phyloP scores from a whole-genome alignment of 345 rosid genomes.

The Kernera saxatilis region DNA sequence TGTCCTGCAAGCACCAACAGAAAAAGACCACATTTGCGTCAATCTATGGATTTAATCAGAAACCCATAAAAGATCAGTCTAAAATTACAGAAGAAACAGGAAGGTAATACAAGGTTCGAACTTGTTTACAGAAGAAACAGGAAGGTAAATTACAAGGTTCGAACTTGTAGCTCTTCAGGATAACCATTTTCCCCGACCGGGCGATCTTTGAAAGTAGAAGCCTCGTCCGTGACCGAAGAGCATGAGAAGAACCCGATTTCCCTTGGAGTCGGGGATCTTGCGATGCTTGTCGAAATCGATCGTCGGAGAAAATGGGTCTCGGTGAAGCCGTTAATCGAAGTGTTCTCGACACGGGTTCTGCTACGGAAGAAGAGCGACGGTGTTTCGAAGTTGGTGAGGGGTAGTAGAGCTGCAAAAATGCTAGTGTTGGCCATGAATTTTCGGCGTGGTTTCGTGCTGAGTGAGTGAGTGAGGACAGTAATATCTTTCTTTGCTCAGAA shows the following conservation, averaged over 20 bases:
- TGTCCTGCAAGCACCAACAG: slow-evolving; percentile 34
- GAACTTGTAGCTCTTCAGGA: slow-evolving; percentile 30
- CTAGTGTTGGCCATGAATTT: slow-evolving; percentile 23
- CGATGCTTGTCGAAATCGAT: background rate
- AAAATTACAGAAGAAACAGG: background rate
- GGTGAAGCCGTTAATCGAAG: slow-evolving; percentile 5
- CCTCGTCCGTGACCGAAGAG: slow-evolving; percentile 28
- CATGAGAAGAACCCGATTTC: slow-evolving; percentile 13
- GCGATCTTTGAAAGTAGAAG: slow-evolving; percentile 14
- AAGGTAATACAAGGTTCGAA: slow-evolving; percentile 58
- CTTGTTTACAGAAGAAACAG: slow-evolving; percentile 4
- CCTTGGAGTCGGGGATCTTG: slow-evolving; percentile 9
- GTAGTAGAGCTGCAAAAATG: slow-evolving; percentile 14
- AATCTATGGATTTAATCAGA: background rate
- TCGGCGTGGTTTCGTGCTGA: background rate
- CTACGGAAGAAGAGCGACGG: background rate
- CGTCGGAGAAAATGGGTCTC: slow-evolving; percentile 19
- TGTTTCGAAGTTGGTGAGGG: background rate
- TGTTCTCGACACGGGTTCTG: slow-evolving; percentile 14
- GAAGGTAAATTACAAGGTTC: slow-evolving; percentile 39
- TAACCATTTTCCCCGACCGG: background rate
- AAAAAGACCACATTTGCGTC: background rate
- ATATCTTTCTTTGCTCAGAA: slow-evolving; percentile 20
- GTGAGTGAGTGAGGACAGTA: background rate
- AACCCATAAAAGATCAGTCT: background rate